Conservation (phyloP, 371 early-diverging fungal genomes). For the Aphelidium insulamus region DNA sequence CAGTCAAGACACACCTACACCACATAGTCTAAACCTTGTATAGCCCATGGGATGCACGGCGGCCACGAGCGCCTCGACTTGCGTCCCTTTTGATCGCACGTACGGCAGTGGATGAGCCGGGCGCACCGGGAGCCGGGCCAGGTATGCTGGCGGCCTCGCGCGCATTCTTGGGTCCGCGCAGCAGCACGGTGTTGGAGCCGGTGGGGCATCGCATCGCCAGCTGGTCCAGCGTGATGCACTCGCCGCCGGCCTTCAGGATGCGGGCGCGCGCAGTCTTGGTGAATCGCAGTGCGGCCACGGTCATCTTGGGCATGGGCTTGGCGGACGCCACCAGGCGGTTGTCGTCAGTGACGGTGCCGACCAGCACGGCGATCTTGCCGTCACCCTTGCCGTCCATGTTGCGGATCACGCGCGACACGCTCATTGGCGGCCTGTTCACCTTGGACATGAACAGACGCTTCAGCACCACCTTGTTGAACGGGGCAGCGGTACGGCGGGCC, state of each 20-base stretch:
- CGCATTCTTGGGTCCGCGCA: slow-evolving; percentile 76
- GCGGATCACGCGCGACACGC: slow-evolving; percentile 64
- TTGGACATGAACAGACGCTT: slow-evolving; percentile 96
- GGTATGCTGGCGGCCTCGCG: slow-evolving; percentile 94
- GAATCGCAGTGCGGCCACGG: slow-evolving; percentile 83
- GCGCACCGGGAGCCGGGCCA: slow-evolving; percentile 57
- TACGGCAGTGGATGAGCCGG: slow-evolving; percentile 76
- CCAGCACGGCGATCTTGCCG: slow-evolving; percentile 72
- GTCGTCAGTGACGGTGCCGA: slow-evolving; percentile 94
- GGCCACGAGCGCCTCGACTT: slow-evolving; percentile 99
- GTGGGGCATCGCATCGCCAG: slow-evolving; percentile 91
- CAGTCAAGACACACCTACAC: too few relatives aligned
- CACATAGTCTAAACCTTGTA: slow-evolving; percentile 77
- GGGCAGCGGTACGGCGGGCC: slow-evolving; percentile 89
- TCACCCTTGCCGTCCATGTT: slow-evolving; percentile 35
- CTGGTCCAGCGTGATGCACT: slow-evolving; percentile 92
- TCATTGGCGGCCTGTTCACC: slow-evolving; percentile 85
- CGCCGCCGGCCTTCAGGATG: slow-evolving; percentile 95
- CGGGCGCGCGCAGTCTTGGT: slow-evolving; percentile 88
- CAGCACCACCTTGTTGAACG: slow-evolving; percentile 95
- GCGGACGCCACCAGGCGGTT: slow-evolving; percentile 65
- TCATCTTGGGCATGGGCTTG: slow-evolving; percentile 92
- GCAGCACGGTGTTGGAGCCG: slow-evolving; percentile 81
- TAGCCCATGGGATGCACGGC: slow-evolving; percentile 85
- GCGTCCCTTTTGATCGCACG: slow-evolving; percentile 93